Percentiles rank a stretch among this genome's conserved stretches.
Evolutionary conservation across 2,329 filamentous ascomycete genomes (phyloP).

Genomic region (Aulographum hederae): DNA sequence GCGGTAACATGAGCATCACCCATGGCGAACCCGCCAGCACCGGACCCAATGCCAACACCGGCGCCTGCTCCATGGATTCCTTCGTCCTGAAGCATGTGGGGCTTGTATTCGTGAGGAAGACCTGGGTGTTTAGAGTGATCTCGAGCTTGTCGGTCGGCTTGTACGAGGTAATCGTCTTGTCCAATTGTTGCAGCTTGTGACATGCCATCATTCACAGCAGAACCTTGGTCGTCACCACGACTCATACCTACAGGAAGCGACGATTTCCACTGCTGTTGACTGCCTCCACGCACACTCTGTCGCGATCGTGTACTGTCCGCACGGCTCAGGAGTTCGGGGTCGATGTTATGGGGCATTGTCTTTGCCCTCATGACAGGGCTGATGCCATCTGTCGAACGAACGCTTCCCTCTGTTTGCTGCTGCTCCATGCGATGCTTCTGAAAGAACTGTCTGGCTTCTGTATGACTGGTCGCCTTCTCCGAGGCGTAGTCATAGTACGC

Average conservation of each 20-base stretch:
- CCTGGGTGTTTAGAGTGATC: conserved; percentile 31
- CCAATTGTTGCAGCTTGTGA: neutral
- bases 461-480: conserved; percentile 86
- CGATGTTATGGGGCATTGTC: conserved; percentile 23
- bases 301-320: conserved; percentile 24
- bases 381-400: conserved; percentile 17
- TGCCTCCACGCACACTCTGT: conserved; percentile 14
- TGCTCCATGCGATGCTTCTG: conserved; percentile 63
- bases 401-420: conserved; percentile 19
- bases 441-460: conserved; percentile 91
- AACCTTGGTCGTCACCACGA: neutral
- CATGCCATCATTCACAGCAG: neutral
- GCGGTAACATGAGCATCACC: conserved; percentile 65
- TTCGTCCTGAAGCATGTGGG: conserved; percentile 30
- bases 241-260: conserved; percentile 6
- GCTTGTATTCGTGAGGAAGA: conserved; percentile 37
- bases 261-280: conserved; percentile 7
- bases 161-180: conserved; percentile 15
- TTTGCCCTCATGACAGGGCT: conserved; percentile 25
- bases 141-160: conserved; percentile 28
- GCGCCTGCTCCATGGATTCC: conserved; percentile 39
- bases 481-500: conserved; percentile 87
- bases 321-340: conserved; percentile 17
- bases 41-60: conserved; percentile 41
- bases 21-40: conserved; percentile 45